Conservation (phyloP, 2,329 filamentous ascomycete species). For the Fusarium humuli region DNA sequence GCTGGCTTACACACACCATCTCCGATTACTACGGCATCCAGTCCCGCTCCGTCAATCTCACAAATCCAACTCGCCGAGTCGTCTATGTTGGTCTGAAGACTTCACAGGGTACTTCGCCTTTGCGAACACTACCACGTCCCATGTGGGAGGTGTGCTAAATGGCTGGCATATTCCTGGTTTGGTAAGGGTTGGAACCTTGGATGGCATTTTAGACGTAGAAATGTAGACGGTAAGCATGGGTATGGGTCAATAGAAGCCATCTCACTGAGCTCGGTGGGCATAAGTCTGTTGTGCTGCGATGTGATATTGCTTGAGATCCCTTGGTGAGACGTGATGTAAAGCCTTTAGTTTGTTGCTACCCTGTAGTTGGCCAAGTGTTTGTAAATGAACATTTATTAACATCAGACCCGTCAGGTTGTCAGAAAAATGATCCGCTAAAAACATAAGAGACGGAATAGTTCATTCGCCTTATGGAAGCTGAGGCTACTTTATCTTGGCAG, state of each 20-base stretch:
- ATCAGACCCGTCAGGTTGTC: not conserved
- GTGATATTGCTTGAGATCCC: slow-evolving; percentile 3
- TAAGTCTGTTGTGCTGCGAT: slow-evolving; percentile 30
- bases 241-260: slow-evolving; percentile 37
- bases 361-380: not conserved
- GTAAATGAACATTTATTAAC: not conserved
- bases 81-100: slow-evolving; percentile 84
- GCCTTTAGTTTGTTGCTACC: not conserved
- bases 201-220: slow-evolving; percentile 28
- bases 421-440: not conserved
- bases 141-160: slow-evolving; percentile 71
- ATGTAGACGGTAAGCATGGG: slow-evolving; percentile 36
- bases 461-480: not conserved
- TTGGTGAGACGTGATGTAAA: not conserved
- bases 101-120: slow-evolving; percentile 45
- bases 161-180: not conserved
- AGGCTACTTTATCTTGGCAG: not conserved
- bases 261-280: slow-evolving; percentile 27
- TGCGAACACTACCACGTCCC: slow-evolving; percentile 65
- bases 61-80: slow-evolving; percentile 77
- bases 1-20: slow-evolving; percentile 93
- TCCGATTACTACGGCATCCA: slow-evolving; percentile 91
- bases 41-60: slow-evolving; percentile 82
- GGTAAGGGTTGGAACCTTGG: slow-evolving; percentile 1
- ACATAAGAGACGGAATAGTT: too few relatives aligned